Base-by-base conservation (phyloP, 208 protist species). In the Trypanosoma melophagium region DNA sequence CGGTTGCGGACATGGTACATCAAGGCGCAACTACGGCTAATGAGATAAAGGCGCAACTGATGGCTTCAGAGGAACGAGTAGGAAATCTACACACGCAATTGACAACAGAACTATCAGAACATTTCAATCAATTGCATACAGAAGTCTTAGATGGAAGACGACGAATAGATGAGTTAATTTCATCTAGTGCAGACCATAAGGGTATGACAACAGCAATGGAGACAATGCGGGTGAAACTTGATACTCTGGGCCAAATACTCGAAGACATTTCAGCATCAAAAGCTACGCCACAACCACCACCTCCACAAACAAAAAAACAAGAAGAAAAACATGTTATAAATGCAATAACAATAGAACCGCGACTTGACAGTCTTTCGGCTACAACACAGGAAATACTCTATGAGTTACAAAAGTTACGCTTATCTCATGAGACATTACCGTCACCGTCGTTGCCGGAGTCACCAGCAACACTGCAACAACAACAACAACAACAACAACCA, bases 201-300 rank as follows among this genome's bases (percentile, higher is more conserved):
- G 25, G 19, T 58, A 40, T 73, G 10, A 22, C 24, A n/a, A 7
- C 53, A 3, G 25, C 53, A 9, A 59, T 73, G 7, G 60, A 60
- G 42, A 10, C 52, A 14, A 73, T 73, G 67, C 58, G 60, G 17
- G 10, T 55, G 13, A 73, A 66, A 47, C 67, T 73, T 8, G 67
- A 73, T 16, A 52, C 60, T 21, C 59, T 66, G 22, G 22, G 52
- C 28, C 21, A 19, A 35, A 60, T 44, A 28, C 49, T 73, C n/a
- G 52, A 73, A 22, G 19, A 35, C 17, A 59, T 73, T 7, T 38
- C 24, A 56, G 24, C 28, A 45, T 19, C 14, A 10, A 16, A 21
- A 10, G 50, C 22, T 19, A 25, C 17, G 9, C n/a, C 31, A 22
- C 25, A 40, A 47, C 21, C 57, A n/a, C 7, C 38, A 22, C 8